Percentiles rank a stretch among this genome's conserved stretches.
Evolutionary conservation across 2,329 filamentous ascomycete species (phyloP).

Genomic region (Trichoderma atrobrunneum): DNA sequence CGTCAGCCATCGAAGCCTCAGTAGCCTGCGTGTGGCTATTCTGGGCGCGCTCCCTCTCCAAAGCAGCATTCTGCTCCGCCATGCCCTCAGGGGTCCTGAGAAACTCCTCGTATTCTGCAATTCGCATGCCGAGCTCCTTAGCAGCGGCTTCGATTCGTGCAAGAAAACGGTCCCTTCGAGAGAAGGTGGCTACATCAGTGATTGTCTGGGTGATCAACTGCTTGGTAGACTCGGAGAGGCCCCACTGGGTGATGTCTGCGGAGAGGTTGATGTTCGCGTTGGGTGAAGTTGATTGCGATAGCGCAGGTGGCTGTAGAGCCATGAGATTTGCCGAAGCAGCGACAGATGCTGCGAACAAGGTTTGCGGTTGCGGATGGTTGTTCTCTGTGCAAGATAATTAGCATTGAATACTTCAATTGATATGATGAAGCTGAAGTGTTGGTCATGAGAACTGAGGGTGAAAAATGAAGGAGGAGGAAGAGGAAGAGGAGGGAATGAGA

Average conservation of each 20-base stretch:
- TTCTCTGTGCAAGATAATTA: conserved; percentile 38
- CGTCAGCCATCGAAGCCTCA: conserved; percentile 18
- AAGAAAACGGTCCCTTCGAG: conserved; percentile 45
- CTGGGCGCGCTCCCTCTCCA: conserved; percentile 26
- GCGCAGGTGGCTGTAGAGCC: neutral
- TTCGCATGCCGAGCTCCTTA: conserved; percentile 52
- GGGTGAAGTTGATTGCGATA: neutral
- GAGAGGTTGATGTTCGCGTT: neutral
- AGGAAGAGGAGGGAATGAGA: neutral
- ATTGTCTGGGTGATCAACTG: conserved; percentile 40
- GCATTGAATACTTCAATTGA: neutral
- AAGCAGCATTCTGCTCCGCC: conserved; percentile 28
- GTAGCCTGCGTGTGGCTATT: conserved; percentile 4
- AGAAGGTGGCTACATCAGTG: conserved; percentile 42
- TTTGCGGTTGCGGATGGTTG: conserved; percentile 40
- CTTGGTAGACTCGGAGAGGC: conserved; percentile 24
- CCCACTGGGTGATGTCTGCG: conserved; percentile 37
- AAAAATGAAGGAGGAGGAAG: neutral
- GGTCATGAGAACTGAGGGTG: neutral
- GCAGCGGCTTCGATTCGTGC: conserved; percentile 54
- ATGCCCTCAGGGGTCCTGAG: conserved; percentile 29
- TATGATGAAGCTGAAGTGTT: neutral
- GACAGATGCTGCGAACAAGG: conserved; percentile 26
- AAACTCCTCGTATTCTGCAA: conserved; percentile 51
- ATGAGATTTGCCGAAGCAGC: conserved; percentile 21